Percentiles rank a stretch among this genome's conserved stretches.
phyloP scores from a whole-genome alignment of 495 filamentous ascomycete species.

The Lophiotrema nucula region DNA sequence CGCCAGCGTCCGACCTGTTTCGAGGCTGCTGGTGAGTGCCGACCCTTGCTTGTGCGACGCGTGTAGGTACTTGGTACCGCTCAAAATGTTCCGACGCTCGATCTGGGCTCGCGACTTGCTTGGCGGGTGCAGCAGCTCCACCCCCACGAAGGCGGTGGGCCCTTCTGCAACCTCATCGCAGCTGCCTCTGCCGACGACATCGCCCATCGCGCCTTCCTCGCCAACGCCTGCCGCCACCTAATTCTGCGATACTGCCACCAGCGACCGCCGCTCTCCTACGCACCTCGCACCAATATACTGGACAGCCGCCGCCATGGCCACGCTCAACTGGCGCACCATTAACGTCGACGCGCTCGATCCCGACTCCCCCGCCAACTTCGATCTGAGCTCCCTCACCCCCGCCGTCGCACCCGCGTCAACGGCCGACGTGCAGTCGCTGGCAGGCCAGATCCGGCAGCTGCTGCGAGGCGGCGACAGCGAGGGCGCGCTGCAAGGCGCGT shows the following conservation, averaged over 20 bases:
- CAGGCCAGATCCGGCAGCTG: constrained; percentile 77
- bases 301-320: constrained; percentile 49
- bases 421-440: constrained; percentile 68
- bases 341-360: constrained; percentile 87
- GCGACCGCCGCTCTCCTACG: neutral
- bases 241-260: neutral
- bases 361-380: constrained; percentile 85
- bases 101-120: constrained; percentile 1
- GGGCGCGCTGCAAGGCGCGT: constrained; percentile 72
- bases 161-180: constrained; percentile 4
- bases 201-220: neutral
- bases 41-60: constrained; percentile 34
- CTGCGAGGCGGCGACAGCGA: constrained; percentile 80
- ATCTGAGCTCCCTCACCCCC: constrained; percentile 73
- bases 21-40: constrained; percentile 9
- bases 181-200: neutral
- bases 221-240: neutral
- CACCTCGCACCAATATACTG: constrained; percentile 23
- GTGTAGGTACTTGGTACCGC: constrained; percentile 10
- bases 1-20: constrained; percentile 6
- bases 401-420: constrained; percentile 64
- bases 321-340: constrained; percentile 83
- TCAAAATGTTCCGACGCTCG: constrained; percentile 10
- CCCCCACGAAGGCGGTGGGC: constrained; percentile 3
- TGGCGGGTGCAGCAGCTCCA: constrained; percentile 18